Evolutionary conservation across 495 filamentous ascomycete species (phyloP), one percentile per base, ranked within the genome.

Genomic region (Penicillium verhagenii): DNA sequence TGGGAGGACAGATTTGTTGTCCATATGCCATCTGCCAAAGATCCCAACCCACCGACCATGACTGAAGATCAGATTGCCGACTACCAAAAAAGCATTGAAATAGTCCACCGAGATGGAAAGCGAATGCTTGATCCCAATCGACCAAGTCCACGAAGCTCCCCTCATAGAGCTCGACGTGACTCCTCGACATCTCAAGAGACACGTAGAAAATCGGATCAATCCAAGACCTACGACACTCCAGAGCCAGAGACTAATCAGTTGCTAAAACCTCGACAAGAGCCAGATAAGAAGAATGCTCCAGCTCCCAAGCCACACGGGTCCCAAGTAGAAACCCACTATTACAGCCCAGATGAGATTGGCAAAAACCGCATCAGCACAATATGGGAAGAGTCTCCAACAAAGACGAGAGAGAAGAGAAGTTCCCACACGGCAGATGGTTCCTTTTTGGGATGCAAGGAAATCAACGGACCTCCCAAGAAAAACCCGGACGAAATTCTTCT

Each of bases 361-460:
- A 69, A 72, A 49, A 64, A 66, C 20, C 64, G 70, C 0, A 72
- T 65, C 25, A 74, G 74, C 56, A 73, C 70, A 1, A 72, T 72
- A 21, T 74, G 68, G 68, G 71, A 74, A 35, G 67, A 74, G 24
- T 65, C 63, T 2, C 63, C 69, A 11, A 49, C 55, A 7, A 67
- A 69, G 50, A 13, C 53, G 16, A 72, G 63, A 33, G 61, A 63
- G 19, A 66, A 63, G 35, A 23, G 53, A 37, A 38, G 45, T 2
- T 59, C 60, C 8, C 31, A 65, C 6, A 69, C 63, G 25, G 52
- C 56, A 0, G 73, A 76, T 24, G 74, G 73, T 13, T 76, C 72
- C 71, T 77, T 77, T 71, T 73, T 77, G 71, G 73, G 72, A 11
- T 76, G 73, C 68, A 72, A 70, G 63, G 72, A 74, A 44, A 75